Percentiles rank a stretch among this genome's conserved stretches.
phyloP scores from a whole-genome alignment of 805 yeast species.

The Candida sakaeoensis region DNA sequence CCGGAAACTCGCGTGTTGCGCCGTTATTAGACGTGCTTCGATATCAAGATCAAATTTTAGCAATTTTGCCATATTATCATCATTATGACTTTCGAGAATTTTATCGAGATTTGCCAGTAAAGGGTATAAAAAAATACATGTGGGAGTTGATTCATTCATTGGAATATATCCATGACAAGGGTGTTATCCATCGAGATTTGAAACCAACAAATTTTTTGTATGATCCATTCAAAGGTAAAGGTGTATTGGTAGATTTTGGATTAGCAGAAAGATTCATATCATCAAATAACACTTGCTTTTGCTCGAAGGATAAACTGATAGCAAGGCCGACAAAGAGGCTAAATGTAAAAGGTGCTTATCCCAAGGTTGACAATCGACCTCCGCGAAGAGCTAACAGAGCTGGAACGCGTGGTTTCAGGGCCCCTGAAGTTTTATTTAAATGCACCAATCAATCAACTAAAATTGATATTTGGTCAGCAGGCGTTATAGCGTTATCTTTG shows the following conservation, averaged over 20 bases:
- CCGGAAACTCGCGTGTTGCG: conserved; percentile 73
- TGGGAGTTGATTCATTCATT: conserved; percentile 75
- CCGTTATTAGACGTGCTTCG: conserved; percentile 87
- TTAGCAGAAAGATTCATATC: conserved; percentile 61
- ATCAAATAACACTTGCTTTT: conserved; percentile 49
- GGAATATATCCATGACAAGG: conserved; percentile 50
- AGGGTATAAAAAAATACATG: conserved; percentile 79
- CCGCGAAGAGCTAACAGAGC: conserved; percentile 95
- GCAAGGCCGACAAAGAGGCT: conserved; percentile 19
- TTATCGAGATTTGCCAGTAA: conserved; percentile 72
- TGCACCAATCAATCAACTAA: conserved; percentile 80
- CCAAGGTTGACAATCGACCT: conserved; percentile 82
- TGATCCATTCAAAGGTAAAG: conserved; percentile 61
- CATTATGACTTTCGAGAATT: conserved; percentile 89
- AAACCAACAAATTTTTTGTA: conserved; percentile 66
- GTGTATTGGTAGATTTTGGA: conserved; percentile 90
- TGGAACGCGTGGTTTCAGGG: conserved; percentile 92
- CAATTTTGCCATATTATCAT: conserved; percentile 85
- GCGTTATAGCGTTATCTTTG: conserved; percentile 78
- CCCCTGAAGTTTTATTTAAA: conserved; percentile 87
- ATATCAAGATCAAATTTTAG: conserved; percentile 86
- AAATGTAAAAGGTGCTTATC: conserved; percentile 53
- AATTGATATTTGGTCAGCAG: conserved; percentile 91
- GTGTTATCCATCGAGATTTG: conserved; percentile 41
- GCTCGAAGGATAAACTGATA: conserved; percentile 27